phyloP scores from a whole-genome alignment of 2,329 filamentous ascomycete species.

The Coniochaeta sp. region DNA sequence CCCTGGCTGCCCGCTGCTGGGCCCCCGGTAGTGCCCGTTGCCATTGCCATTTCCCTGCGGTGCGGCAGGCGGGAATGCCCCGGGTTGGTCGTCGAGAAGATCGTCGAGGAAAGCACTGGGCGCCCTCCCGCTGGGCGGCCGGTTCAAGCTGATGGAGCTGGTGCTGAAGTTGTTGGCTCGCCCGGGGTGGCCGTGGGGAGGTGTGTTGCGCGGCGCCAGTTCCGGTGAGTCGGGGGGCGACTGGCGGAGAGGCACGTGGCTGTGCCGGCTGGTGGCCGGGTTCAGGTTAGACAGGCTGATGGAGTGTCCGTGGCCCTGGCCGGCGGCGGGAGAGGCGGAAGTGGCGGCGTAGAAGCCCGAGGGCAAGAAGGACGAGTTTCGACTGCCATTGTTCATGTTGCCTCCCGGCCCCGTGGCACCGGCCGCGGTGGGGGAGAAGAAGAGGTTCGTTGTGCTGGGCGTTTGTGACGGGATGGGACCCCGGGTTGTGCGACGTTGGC shows the following conservation, averaged over 20 bases:
- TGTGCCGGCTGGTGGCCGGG: conserved; percentile 49
- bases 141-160: conserved; percentile 61
- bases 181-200: conserved; percentile 4
- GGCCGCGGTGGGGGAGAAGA: conserved; percentile 90
- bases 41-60: background rate
- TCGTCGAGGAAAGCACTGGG: conserved; percentile 90
- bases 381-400: conserved; percentile 45
- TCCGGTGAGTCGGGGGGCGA: conserved; percentile 62
- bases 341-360: conserved; percentile 80
- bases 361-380: conserved; percentile 76
- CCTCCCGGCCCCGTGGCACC: conserved; percentile 50
- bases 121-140: conserved; percentile 61
- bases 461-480: conserved; percentile 45
- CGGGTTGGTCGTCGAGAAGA: conserved; percentile 69
- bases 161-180: conserved; percentile 41
- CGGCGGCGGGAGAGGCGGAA: conserved; percentile 38
- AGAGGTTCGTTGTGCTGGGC: conserved; percentile 65
- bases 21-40: background rate
- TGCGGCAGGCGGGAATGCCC: conserved; percentile 35
- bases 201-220: conserved; percentile 32
- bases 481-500: conserved; percentile 43
- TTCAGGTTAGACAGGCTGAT: conserved; percentile 57
- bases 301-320: conserved; percentile 39
- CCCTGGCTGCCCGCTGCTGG: background rate
- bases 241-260: conserved; percentile 35